Percentiles rank a stretch among this genome's conserved stretches.
phyloP scores from a whole-genome alignment of 129 eudicot species.

The Flaveria trinervia region DNA sequence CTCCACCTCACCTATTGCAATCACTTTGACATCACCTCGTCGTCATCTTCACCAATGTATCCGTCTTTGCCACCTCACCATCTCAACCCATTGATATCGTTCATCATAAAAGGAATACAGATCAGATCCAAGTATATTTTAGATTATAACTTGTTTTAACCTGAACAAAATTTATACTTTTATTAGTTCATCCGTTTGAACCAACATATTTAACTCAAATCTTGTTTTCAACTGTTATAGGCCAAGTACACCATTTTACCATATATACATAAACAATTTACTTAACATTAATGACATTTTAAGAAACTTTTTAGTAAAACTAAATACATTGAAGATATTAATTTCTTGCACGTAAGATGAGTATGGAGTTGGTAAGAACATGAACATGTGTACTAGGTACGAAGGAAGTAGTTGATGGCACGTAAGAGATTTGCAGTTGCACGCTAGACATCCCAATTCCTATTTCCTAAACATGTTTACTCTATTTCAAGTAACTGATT shows the following conservation, averaged over 20 bases:
- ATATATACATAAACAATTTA: no score
- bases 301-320: neutral
- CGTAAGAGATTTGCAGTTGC: slow-evolving; percentile 32
- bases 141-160: no score
- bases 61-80: neutral
- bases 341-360: slow-evolving; percentile 23
- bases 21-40: no score
- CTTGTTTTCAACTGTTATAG: no score
- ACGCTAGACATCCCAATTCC: slow-evolving; percentile 37
- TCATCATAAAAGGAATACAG: neutral
- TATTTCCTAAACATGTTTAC: slow-evolving; percentile 31
- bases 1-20: no score
- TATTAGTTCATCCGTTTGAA: no score
- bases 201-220: neutral
- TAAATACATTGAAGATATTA: neutral
- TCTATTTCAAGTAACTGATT: slow-evolving; percentile 32
- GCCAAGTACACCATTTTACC: no score
- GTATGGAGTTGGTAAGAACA: slow-evolving; percentile 24
- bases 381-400: slow-evolving; percentile 27
- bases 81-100: neutral
- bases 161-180: no score
- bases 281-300: no score
- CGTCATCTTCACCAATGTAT: no score
- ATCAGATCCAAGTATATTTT: no score
- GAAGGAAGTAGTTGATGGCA: slow-evolving; percentile 31